phyloP scores from a whole-genome alignment of 257 asterid genomes.

The Dorcoceras hygrometricum region DNA sequence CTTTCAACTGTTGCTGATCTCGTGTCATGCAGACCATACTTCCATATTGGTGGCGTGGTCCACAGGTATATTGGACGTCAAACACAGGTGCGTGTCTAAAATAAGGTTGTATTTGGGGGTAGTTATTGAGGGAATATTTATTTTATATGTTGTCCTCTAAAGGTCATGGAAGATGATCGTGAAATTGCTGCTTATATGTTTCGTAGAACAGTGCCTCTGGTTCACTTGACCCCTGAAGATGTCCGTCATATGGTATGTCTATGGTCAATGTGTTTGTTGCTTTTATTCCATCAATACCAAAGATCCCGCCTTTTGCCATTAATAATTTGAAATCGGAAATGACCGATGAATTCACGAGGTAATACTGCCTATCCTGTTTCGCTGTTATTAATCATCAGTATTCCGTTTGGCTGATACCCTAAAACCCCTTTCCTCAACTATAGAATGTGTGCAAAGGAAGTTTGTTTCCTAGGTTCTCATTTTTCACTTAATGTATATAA shows the following conservation, averaged over 20 bases:
- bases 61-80: constrained; percentile 98
- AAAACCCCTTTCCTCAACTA: background rate
- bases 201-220: constrained; percentile 95
- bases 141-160: constrained; percentile 28
- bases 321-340: constrained; percentile 20
- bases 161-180: constrained; percentile 99
- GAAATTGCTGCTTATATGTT: constrained; percentile 98
- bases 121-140: constrained; percentile 22
- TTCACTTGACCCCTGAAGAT: constrained; percentile 84
- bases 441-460: constrained; percentile 2
- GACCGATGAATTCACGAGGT: background rate
- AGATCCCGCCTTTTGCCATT: constrained; percentile 13
- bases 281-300: background rate
- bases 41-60: constrained; percentile 95
- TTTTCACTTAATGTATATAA: background rate
- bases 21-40: constrained; percentile 80
- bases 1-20: constrained; percentile 81
- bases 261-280: constrained; percentile 7
- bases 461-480: background rate
- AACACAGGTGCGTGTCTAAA: constrained; percentile 60
- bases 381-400: background rate
- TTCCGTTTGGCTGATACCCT: background rate
- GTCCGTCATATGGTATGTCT: constrained; percentile 86
- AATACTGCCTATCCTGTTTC: constrained; percentile 15
- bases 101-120: constrained; percentile 1